Base-by-base conservation (phyloP, 2,329 filamentous ascomycete genomes). In the Stachybotrys chartarum region DNA sequence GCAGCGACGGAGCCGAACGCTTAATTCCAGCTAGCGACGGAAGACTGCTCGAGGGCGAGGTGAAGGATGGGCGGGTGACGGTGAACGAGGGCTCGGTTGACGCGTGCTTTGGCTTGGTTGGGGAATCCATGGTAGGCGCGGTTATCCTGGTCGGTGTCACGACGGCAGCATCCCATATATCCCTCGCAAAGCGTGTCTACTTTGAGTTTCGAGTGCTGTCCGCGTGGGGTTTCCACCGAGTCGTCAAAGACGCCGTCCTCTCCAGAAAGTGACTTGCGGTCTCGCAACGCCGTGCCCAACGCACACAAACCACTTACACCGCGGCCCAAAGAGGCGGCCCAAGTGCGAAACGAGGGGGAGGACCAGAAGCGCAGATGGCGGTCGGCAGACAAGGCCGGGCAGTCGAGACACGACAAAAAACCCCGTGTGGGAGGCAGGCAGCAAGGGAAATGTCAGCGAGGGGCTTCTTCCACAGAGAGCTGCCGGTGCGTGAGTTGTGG, bases 1-100 rank as follows among this genome's bases (percentile, higher is more conserved):
- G 83, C 55, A 93, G 76, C 10, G 45, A 82, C 31, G 89, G 81
- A 50, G 82, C 81, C 63, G 82, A 75, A 57, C 84, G 78, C 75
- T 89, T 87, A 60, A 78, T 70, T 64, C 80, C 77, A 55, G 77
- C 70, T 16, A 70, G 53, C 47, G 63, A 64, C 54, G 49, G 63
- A 64, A 18, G 61, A 56, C 7, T 6, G 56, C 42, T 7, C n/a
- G 55, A 17, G 8, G 60, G 52, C 11, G 48, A 54, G 60, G 54
- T 24, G 45, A 50, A 52, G 52, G 47, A 60, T 60, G 51, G 7
- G 31, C 50, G 58, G 58, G 30, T 59, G 62, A 59, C 55, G 57
- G 70, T 72, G 54, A 71, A 68, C 52, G 70, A 66, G 45, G 71
- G 69, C 66, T 73, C 63, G 44, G 59, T 60, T 16, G 61, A 62